Evolutionary conservation across 1,139 yeast genomes (phyloP).

Genomic region (Arxiozyma telluris): DNA sequence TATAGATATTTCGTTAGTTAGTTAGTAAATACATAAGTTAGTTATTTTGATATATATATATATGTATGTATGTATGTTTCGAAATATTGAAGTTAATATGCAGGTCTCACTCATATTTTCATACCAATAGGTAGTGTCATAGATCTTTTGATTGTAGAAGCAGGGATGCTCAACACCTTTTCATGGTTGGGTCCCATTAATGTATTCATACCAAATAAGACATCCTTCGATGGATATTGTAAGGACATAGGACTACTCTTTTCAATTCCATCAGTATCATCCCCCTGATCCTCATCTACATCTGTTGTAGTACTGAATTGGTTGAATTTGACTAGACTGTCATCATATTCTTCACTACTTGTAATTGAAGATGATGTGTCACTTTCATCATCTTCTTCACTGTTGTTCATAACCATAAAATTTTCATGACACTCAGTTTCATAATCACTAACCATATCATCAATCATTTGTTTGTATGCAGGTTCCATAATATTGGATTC

Average conservation of each 20-base stretch:
- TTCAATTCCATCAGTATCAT: slow-evolving; percentile 2
- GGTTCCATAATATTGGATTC: slow-evolving; percentile 4
- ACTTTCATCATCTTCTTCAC: slow-evolving; percentile 3
- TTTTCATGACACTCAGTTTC: slow-evolving; percentile 9
- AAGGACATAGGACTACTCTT: not conserved
- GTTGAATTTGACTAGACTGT: not conserved
- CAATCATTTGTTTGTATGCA: slow-evolving; percentile 11
- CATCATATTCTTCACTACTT: not conserved
- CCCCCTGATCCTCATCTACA: not conserved
- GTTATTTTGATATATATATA: no score
- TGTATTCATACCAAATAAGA: not conserved
- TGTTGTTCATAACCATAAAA: slow-evolving; percentile 1
- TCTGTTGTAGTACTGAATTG: not conserved
- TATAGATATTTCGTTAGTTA: no score
- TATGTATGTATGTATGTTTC: no score
- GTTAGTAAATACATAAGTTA: no score
- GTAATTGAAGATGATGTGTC: not conserved
- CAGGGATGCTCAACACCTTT: slow-evolving; percentile 12
- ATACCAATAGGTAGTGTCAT: slow-evolving; percentile 28
- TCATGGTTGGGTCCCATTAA: slow-evolving; percentile 6
- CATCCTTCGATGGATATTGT: not conserved
- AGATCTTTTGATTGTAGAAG: slow-evolving; percentile 19
- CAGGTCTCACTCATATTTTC: slow-evolving; percentile 12
- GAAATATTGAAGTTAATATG: no score
- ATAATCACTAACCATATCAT: slow-evolving; percentile 16